Evolutionary conservation across 352 stramenopile genomes (phyloP), one percentile per base, ranked within the genome.

Genomic region (Pythium volutum): DNA sequence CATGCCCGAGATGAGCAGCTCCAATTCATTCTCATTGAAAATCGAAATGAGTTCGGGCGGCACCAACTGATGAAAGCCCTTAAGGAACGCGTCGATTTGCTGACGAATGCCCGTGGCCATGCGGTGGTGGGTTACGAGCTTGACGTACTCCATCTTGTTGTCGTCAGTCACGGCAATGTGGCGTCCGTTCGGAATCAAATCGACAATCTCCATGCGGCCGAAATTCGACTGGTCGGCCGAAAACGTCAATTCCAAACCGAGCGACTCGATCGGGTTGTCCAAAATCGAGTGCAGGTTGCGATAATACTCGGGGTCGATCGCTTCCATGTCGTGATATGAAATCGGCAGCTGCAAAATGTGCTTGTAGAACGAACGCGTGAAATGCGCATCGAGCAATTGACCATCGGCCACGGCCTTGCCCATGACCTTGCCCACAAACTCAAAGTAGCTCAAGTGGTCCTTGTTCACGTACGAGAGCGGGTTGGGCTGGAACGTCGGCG

Each of bases 401-500:
- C 97, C 96, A 72, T 99, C 98, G 16, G 96, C 91, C 15, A 99
- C 95, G 2, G 98, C 97, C 76, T 99, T 99, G 42, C 97, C 97
- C 22, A 99, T 94, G 64, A 99, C 98, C 23, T 98, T 94, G 22
- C 95, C 95, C 23, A 98, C 91, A 64, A 98, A 98, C 65, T 98
- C 95, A 68, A 99, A 99, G 84, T 99, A 99, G 67, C 91, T 96
- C 55, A 99, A 67, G 80, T 99, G 96, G 71, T 99, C 97, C 27
- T 97, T 95, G 72, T 99, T 99, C 60, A 99, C 97, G 64, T 95
- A 98, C 52, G 96, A 99, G 34, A 99, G 86, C 50, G 97, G 96
- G 73, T 99, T 99, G 6, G 97, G 97, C 72, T 99, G 97, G 76
- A 99, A 99, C 10, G 97, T 99, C 48, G 95, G 97, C 12, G 97